These are phyloP conservation scores for Endotrypanum monterogeii DNA, from an alignment of 208 protist species.

Conservation along the genomic window DNA sequence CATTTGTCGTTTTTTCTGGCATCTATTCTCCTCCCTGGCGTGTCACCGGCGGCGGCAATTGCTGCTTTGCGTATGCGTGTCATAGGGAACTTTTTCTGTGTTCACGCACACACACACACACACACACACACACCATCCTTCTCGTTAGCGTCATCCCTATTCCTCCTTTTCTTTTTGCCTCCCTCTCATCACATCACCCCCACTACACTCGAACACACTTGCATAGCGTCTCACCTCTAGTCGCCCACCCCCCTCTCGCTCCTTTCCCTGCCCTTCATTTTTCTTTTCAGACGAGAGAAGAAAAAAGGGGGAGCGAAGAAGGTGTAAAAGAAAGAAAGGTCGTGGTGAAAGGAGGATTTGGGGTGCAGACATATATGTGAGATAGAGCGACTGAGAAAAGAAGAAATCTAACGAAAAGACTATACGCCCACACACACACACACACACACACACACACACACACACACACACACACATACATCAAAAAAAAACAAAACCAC, in stretches of 20 bases:
- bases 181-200: no score
- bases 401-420: not conserved
- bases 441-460: not conserved
- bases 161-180: not conserved
- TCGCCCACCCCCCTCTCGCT: not conserved
- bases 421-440: no score
- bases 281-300: not conserved
- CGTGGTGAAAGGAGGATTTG: no score
- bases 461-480: not conserved
- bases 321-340: not conserved
- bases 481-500: no score
- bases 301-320: not conserved
- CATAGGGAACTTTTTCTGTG: not conserved
- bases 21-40: not conserved
- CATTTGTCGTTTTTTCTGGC: no score
- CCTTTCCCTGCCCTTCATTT: not conserved
- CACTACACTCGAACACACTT: not conserved
- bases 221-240: not conserved
- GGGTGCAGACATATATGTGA: no score
- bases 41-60: not conserved
- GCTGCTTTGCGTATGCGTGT: not conserved
- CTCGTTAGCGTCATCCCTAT: not conserved
- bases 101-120: not conserved
- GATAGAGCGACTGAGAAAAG: not conserved
- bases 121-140: no score